Conservation (phyloP, 1,284 basidiomycete genomes). For the Melampsora occidentalis region DNA sequence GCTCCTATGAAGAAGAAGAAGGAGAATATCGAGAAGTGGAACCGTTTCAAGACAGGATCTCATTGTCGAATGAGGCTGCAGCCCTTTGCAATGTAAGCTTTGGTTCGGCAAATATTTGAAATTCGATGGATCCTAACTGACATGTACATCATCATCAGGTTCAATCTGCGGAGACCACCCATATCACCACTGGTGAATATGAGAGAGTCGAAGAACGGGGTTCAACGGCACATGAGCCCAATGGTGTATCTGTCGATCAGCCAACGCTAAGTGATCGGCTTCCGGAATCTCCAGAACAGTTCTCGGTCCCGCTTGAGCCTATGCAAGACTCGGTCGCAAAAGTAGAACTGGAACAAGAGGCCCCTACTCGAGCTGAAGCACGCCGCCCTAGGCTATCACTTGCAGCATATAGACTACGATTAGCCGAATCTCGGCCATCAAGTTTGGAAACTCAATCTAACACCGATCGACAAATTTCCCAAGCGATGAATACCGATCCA, state of each 20-base stretch:
- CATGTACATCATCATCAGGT: not conserved
- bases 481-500: not conserved
- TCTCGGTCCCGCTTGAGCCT: not conserved
- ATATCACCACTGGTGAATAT: not conserved
- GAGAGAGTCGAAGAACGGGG: too few species aligned
- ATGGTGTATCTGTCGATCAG: too few species aligned
- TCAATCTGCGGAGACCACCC: not conserved
- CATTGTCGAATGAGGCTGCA: not conserved
- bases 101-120: not conserved
- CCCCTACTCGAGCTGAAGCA: not conserved
- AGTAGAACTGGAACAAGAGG: not conserved
- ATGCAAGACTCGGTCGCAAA: not conserved
- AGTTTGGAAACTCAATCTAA: constrained; percentile 15
- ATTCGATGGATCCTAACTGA: not conserved
- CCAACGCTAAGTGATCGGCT: too few species aligned
- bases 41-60: not conserved
- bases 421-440: constrained; percentile 21
- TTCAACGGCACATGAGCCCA: too few species aligned
- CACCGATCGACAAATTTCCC: constrained; percentile 3
- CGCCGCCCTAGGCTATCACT: constrained; percentile 26
- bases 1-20: constrained; percentile 21
- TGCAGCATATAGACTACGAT: constrained; percentile 23
- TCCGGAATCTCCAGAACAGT: not conserved
- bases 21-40: constrained; percentile 8
- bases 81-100: not conserved